These are phyloP conservation scores for Diaporthe longicolla DNA, from an alignment of 2,329 filamentous ascomycete genomes.

Conservation along the genomic window DNA sequence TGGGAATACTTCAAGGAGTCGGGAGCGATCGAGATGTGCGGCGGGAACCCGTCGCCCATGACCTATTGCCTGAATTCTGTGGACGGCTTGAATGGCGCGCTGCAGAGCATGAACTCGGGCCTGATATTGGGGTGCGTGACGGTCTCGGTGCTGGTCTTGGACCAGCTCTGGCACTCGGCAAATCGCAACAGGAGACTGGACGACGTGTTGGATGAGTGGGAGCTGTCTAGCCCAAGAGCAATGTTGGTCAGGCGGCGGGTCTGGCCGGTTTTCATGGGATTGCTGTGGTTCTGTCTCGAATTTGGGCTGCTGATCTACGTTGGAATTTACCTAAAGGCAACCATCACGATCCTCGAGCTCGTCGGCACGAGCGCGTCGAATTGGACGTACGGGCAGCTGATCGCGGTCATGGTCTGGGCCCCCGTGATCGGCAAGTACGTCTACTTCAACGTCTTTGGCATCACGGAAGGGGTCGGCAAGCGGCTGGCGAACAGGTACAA, in stretches of 20 bases:
- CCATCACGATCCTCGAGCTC: conserved; percentile 38
- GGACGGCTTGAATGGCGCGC: conserved; percentile 9
- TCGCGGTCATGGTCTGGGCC: conserved; percentile 48
- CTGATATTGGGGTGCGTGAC: conserved; percentile 36
- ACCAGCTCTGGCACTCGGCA: conserved; percentile 34
- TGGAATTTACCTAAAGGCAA: conserved; percentile 41
- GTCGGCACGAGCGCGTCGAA: conserved; percentile 38
- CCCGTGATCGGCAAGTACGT: conserved; percentile 44
- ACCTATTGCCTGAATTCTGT: conserved; percentile 39
- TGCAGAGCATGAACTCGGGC: conserved; percentile 34
- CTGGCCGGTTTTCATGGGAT: conserved; percentile 18
- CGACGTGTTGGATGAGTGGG: conserved; percentile 29
- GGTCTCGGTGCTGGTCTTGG: conserved; percentile 31
- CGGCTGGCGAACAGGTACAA: conserved; percentile 39
- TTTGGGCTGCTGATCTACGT: conserved; percentile 41
- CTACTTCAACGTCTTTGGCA: conserved; percentile 39
- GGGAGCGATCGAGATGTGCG: conserved; percentile 42
- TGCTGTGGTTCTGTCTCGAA: conserved; percentile 38
- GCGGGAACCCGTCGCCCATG: conserved; percentile 44
- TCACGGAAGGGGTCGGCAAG: conserved; percentile 39
- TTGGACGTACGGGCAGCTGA: conserved; percentile 48
- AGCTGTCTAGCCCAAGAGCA: conserved; percentile 13
- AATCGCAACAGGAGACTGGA: conserved; percentile 22
- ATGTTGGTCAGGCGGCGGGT: conserved; percentile 36
- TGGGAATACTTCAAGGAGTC: conserved; percentile 43